A percentile compares a stretch with the other conserved stretches of the same genome.
Evolutionary conservation across 495 filamentous ascomycete species (phyloP).

Genomic region (Neurospora intermedia): DNA sequence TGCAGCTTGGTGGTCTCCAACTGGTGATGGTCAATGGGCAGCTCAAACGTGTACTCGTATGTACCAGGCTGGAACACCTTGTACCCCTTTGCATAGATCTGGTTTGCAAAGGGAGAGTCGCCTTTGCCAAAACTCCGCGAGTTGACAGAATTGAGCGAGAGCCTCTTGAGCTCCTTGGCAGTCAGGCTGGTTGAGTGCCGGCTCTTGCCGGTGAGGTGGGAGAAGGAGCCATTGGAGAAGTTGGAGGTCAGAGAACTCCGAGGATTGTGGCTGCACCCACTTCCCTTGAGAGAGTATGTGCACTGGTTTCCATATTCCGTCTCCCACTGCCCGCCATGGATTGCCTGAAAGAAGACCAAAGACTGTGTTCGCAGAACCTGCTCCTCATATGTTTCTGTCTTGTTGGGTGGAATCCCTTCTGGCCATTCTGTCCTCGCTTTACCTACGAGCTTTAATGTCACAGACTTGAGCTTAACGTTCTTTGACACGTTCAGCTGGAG

Average conservation of each 20-base stretch:
- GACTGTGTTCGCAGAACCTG: conserved; percentile 66
- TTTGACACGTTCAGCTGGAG: conserved; percentile 77
- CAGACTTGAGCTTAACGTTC: conserved; percentile 87
- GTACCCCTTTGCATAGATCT: conserved; percentile 79
- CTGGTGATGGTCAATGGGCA: conserved; percentile 83
- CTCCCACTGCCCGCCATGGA: conserved; percentile 40
- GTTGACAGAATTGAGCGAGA: conserved; percentile 70
- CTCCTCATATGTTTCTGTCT: conserved; percentile 72
- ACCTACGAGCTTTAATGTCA: conserved; percentile 77
- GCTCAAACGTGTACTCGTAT: conserved; percentile 90
- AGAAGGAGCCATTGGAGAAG: conserved; percentile 13
- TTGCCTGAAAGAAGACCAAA: conserved; percentile 74
- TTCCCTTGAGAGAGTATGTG: conserved; percentile 29
- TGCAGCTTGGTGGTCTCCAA: conserved; percentile 89
- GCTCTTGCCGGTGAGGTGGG: conserved; percentile 12
- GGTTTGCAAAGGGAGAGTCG: conserved; percentile 48
- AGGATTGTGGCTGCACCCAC: conserved; percentile 13
- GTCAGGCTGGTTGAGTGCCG: conserved; percentile 27
- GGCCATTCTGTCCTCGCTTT: conserved; percentile 92
- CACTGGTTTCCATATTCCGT: conserved; percentile 53
- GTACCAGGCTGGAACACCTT: conserved; percentile 81
- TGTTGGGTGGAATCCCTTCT: conserved; percentile 89
- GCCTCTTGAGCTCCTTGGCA: conserved; percentile 42
- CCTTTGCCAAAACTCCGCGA: conserved; percentile 82
- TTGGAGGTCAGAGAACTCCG: conserved; percentile 35